Evolutionary conservation across 306 rosid genomes (phyloP), one percentile per base, ranked within the genome.

Genomic region (Citrullus colocynthis): DNA sequence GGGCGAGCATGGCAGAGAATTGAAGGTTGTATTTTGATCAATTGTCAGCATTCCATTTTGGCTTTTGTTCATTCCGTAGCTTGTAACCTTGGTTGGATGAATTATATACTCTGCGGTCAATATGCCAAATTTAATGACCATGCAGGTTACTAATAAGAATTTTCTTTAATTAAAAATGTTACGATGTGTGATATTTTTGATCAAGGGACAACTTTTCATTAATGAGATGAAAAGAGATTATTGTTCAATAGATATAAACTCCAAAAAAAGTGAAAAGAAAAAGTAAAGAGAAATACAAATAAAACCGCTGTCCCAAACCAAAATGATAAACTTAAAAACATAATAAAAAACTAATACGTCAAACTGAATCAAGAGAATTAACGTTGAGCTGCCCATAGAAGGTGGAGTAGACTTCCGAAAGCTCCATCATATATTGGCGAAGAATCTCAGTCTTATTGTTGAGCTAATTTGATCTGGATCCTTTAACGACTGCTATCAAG

Each of bases 1-100:
- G 99, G 99, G 41, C 89, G 99, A 86, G 96, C 99, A 80, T 95
- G 99, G 99, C 99, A 90, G 86, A 97, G 97, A 65, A 95, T 90
- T 82, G 99, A 95, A 95, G 99, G 99, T 90, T 75, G 74, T 41
- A 55, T 52, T 78, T 72, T 74, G 28, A 74, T 75, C 54, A 34
- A 49, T 18, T 32, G 51, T 63, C 49, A 70, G 37, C 60, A 34
- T 9, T 44, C 37, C 51, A 17, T 65, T 13, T 56, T 51, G 18
- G 32, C 57, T 78, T 48, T 72, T 70, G 24, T 81, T 85, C 21
- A 39, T 80, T 81, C 81, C 28, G 74, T 66, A 65, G 56, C 18
- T 30, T 52, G 24, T 52, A 76, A 76, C 55, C 3, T 20, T 39
- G 14, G 17, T 58, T 36, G 21, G 63, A 56, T 57, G 64, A 60